A percentile compares a stretch with the other conserved stretches of the same genome.
Conservation (phyloP, 352 stramenopile genomes). For the Phytopythium oedochilum region DNA sequence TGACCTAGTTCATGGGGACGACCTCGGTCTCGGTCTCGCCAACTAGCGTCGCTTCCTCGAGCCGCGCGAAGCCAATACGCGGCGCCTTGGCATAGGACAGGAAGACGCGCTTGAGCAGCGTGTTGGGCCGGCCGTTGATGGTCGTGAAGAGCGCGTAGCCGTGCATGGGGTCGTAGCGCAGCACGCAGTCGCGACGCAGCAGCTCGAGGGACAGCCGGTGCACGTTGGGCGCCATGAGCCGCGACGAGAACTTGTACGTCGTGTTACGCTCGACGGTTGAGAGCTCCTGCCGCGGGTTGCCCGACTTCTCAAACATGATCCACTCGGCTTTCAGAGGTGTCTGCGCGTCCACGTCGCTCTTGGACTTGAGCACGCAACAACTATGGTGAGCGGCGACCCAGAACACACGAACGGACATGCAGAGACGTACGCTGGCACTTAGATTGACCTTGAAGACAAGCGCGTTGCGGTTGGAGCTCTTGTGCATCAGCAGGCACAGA, state of each 20-base stretch:
- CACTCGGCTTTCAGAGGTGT: constrained; percentile 47
- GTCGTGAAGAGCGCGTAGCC: constrained; percentile 48
- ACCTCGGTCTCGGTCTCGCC: constrained; percentile 33
- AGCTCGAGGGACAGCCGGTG: constrained; percentile 43
- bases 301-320: constrained; percentile 65
- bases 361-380: constrained; percentile 7
- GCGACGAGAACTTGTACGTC: constrained; percentile 43
- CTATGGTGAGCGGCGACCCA: neutral
- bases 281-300: constrained; percentile 48
- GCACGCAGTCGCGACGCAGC: constrained; percentile 35
- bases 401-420: neutral
- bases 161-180: constrained; percentile 32
- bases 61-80: constrained; percentile 25
- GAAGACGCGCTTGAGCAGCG: constrained; percentile 45
- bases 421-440: constrained; percentile 9
- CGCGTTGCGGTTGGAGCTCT: constrained; percentile 54
- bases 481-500: constrained; percentile 53
- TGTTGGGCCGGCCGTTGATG: constrained; percentile 52
- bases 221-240: constrained; percentile 36
- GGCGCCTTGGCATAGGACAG: constrained; percentile 31
- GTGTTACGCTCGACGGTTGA: constrained; percentile 48
- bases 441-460: constrained; percentile 45
- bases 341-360: constrained; percentile 23
- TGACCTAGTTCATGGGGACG: neutral
- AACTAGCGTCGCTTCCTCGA: constrained; percentile 35